These are phyloP conservation scores for Phytophthora melonis DNA, from an alignment of 352 stramenopile genomes.

Conservation along the genomic window DNA sequence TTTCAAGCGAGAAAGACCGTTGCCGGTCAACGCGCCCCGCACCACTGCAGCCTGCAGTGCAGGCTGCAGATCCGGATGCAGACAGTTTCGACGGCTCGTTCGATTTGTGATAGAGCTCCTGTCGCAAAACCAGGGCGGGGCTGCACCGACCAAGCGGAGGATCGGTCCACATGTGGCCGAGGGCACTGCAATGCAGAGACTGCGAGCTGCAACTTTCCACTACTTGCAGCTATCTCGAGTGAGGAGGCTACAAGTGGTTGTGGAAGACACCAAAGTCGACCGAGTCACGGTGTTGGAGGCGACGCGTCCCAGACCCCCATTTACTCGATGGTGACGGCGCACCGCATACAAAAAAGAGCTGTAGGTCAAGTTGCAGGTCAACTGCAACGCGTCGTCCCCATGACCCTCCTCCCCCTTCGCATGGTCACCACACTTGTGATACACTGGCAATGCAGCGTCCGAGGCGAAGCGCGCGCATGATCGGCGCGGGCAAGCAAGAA, in stretches of 20 bases:
- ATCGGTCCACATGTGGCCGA: constrained; percentile 8
- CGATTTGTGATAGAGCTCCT: constrained; percentile 1
- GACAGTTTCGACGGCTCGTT: constrained; percentile 16
- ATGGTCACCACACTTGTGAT: not conserved
- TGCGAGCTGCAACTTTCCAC: not conserved
- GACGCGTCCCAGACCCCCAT: not conserved
- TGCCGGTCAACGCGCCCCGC: not conserved
- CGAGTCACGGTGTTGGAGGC: not conserved
- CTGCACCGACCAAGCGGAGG: constrained; percentile 21
- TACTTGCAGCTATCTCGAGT: not conserved
- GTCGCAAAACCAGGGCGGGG: constrained; percentile 30
- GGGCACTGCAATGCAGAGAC: not conserved
- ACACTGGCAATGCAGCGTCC: not conserved
- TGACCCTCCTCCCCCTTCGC: not conserved
- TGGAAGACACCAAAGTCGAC: not conserved
- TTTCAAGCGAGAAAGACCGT: not conserved
- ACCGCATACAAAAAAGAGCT: not conserved
- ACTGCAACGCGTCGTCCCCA: not conserved
- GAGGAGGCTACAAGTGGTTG: not conserved
- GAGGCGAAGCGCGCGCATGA: not conserved
- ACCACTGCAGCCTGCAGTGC: constrained; percentile 1
- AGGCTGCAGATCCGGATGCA: constrained; percentile 11
- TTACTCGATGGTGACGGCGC: not conserved
- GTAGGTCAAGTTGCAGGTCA: constrained; percentile 1
- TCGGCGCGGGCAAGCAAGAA: constrained; percentile 13